Base-by-base conservation (phyloP, 371 early-diverging fungal species). In the Mortierella polycephala region DNA sequence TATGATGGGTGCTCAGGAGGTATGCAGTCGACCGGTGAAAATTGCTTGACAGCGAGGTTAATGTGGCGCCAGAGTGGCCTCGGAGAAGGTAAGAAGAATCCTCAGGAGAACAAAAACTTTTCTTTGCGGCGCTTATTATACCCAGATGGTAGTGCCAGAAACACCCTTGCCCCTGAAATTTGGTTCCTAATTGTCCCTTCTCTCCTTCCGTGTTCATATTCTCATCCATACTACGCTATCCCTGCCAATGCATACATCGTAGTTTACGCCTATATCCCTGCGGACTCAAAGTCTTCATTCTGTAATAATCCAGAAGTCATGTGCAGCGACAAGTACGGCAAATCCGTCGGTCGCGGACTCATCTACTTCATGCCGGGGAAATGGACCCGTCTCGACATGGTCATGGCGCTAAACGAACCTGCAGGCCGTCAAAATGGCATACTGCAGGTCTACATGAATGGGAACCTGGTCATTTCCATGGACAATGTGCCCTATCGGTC, bases 1-100 rank as follows among this genome's bases (percentile, higher is more conserved):
- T 76, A 83, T 13, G 60, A 74, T 39, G 83, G 83, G n/a, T 87
- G 87, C 64, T 84, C 85, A 18, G 87, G 87, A 18, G 87, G 87
- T 14, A 60, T 76, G 37, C 68, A 84, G 44, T 81, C 87, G 7
- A 72, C 71, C 16, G 87, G 85, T 1, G 39, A 71, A 21, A 82
- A 84, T 45, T 87, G 87, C 47, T 73, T 83, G 41, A 85, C 84
- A 0, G 74, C 85, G 74, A 64, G 87, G 47, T 46, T 85, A 20
- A 87, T 87, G 87, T 87, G 87, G 87, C 81, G 87, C 52, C 69
- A 76, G 49, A 59, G 49, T 21, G 80, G 73, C 8, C 16, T 49
- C 2, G 80, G 80, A 20, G 81, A 66, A 66, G 87, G 86, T 86
- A 80, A 61, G 51, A 45, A 56, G 0, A 37, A 40, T 16, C n/a